These are phyloP conservation scores for Pinus taeda DNA, from an alignment of 75 land plant genomes.

Conservation along the genomic window DNA sequence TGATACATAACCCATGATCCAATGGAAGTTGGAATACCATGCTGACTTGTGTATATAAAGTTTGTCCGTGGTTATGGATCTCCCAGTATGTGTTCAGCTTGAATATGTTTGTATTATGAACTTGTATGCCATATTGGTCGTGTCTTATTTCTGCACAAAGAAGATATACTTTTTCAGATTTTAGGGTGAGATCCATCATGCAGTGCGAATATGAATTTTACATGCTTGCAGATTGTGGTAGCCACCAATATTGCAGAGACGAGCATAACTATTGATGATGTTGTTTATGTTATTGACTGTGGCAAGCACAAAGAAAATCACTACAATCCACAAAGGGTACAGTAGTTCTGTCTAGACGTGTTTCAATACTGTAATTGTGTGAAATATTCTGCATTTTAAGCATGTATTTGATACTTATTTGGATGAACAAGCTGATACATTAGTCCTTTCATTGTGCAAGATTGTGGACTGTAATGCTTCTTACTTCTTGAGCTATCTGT, in stretches of 20 bases:
- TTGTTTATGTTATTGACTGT: slow-evolving; percentile 87
- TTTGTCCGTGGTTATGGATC: no score
- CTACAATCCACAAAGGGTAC: slow-evolving; percentile 88
- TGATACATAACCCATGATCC: no score
- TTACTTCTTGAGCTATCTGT: no score
- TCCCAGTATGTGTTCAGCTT: no score
- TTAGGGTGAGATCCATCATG: not conserved
- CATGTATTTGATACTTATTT: not conserved
- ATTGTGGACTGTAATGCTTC: no score
- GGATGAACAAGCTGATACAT: not conserved
- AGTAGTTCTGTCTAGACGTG: not conserved
- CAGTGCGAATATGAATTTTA: not conserved
- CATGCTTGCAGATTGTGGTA: slow-evolving; percentile 57
- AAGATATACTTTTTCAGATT: not conserved
- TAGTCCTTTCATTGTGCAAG: not conserved
- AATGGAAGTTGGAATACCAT: no score
- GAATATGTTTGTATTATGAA: not conserved
- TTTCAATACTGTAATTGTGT: not conserved
- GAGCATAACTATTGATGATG: slow-evolving; percentile 94
- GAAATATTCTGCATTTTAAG: not conserved
- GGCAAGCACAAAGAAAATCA: slow-evolving; percentile 96
- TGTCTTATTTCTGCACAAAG: not conserved
- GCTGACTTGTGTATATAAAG: no score
- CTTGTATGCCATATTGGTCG: not conserved
- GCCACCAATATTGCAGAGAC: slow-evolving; percentile 97